Evolutionary conservation across 345 rosid species (phyloP).

Genomic region (Cardamine resedifolia): DNA sequence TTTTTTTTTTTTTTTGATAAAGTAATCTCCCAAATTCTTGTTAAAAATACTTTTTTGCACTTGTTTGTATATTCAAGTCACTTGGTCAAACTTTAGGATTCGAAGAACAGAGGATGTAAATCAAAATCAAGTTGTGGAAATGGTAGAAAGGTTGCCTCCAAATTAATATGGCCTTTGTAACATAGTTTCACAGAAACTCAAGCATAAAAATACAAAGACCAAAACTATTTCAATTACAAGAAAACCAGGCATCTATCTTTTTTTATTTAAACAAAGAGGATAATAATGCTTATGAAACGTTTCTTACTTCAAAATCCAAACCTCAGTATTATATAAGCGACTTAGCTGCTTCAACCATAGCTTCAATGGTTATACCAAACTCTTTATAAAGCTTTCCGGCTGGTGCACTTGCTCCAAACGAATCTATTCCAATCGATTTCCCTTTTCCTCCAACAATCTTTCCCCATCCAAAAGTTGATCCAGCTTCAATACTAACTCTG

Average conservation of each 20-base stretch:
- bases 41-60: no score
- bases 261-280: background rate
- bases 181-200: background rate
- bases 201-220: background rate
- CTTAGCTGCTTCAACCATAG: conserved; percentile 76
- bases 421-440: conserved; percentile 76
- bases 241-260: background rate
- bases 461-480: conserved; percentile 85
- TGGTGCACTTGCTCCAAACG: conserved; percentile 96
- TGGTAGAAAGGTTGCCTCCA: no score
- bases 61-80: no score
- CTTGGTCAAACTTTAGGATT: no score
- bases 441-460: conserved; percentile 77
- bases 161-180: no score
- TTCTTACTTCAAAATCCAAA: conserved; percentile 10
- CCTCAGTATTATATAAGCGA: conserved; percentile 34
- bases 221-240: background rate
- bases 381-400: conserved; percentile 83
- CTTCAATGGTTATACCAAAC: conserved; percentile 69
- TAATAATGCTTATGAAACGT: background rate
- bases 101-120: no score
- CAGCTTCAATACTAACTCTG: conserved; percentile 94
- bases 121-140: no score
- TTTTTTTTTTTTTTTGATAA: background rate
- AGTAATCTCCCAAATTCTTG: background rate